Evolutionary conservation across 192 early-diverging fungal genomes (phyloP), one percentile per base, ranked within the genome.

Genomic region (Oehlia diaphana): DNA sequence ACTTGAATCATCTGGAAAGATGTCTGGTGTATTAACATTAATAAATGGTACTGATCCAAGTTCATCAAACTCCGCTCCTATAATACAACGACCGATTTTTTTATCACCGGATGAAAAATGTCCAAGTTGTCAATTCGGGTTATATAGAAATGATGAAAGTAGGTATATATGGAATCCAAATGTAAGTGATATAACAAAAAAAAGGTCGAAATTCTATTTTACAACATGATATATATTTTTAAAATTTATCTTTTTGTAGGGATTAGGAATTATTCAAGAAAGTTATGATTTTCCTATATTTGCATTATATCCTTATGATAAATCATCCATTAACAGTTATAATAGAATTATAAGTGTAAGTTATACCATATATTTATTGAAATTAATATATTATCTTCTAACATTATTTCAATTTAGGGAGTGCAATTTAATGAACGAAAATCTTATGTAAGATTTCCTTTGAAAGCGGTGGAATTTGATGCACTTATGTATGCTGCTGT

Each of bases 391-490:
- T 84, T 5, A 33, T 42, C 23, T n/a, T 72, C 16, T 72, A 72
- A 49, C 42, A 72, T 28, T 44, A 42, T 16, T 14, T 26, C 31
- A 14, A 5, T 23, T 9, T 44, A 93, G 91, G 86, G 86, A 3
- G 74, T 82, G 9, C 49, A 79, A 14, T 83, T 81, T 50, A 93
- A 93, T 71, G 39, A 66, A 21, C 37, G 80, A 13, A 79, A 80
- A 31, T 64, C 80, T 1, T 94, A 92, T 77, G 70, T n/a, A 23
- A 71, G 79, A 4, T 94, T 90, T 77, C 94, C 93, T 8, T 79
- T 94, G 8, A 90, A 92, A 84, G 82, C 92, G 0, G 84, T 94
- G 44, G 87, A 96, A 80, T 92, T 96, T 72, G 82, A 91, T 63
- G 85, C 88, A 26, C 87, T 91, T 64, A 95, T 94, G 92, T 92